Evolutionary conservation across 1,139 yeast genomes (phyloP), one percentile per base, ranked within the genome.

Genomic region (Blastobotrys proliferans): DNA sequence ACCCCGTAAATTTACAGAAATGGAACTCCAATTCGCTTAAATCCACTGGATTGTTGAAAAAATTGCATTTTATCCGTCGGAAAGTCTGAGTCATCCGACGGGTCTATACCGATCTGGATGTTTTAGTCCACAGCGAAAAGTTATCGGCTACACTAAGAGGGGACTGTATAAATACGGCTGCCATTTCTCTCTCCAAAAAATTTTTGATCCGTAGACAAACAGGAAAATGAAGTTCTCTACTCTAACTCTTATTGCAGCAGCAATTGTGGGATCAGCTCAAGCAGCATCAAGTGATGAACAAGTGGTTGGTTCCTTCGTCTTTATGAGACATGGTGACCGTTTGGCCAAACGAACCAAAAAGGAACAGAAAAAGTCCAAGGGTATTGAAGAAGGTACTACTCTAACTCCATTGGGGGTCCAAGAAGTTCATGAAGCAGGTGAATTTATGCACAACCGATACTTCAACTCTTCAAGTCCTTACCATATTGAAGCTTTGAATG

Each of bases 241-340:
- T 19, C 13, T 36, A 6, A 17, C 31, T 16, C 34, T 37, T 4
- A 26, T 41, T 26, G 40, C 47, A n/a, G 39, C 40, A 11, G 22
- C 32, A 6, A 38, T 24, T n/a, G 6, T 46, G 28, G 42, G 39
- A 9, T 24, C 47, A 11, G 14, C 35, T 13, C 32, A 41, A 13
- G 26, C 49, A 11, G 50, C 47, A 2, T 59, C 54, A 32, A 54
- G 51, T 16, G 58, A 60, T 22, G 61, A 58, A 36, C 48, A 53
- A 8, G 56, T 67, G 43, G 59, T 68, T 11, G 75, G 75, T 8
- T 60, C 73, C 2, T 66, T 67, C 42, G 65, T 71, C 51, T 68
- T 69, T 50, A 69, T 69, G 35, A 62, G 76, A 46, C 76, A 71
- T 54, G 73, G 72, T 39, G 75, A 71, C 51, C 62, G 76, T 48